Base-by-base conservation (phyloP, 2,329 filamentous ascomycete species). In the Cladosporium sp. region DNA sequence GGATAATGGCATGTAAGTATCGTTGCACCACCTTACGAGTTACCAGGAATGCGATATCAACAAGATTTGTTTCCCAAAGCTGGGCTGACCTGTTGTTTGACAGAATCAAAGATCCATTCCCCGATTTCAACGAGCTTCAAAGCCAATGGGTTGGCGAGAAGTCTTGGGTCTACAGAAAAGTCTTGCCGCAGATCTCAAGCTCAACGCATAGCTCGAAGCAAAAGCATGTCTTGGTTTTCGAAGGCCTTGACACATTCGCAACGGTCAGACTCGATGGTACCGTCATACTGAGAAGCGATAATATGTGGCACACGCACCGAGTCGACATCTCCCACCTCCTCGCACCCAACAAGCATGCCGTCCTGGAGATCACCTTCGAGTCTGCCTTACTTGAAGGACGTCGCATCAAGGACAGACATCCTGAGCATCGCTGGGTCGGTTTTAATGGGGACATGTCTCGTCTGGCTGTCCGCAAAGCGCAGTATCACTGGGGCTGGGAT, bases 181-280 rank as follows among this genome's bases (percentile, higher is more conserved):
- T 64, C 17, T 65, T 79, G 10, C 75, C 75, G 7, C 47, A 65
- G 1, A 47, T 63, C 35, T 57, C 65, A 5, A 47, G 63, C 34
- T 57, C 65, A 5, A 62, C 69, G 25, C 61, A 70, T 37, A 67
- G 70, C 35, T 64, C 70, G 42, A 65, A 68, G 40, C 63, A 63
- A 10, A 72, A 64, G 25, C 70, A 75, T 19, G 77, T 82, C n/a
- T 71, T 87, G 4, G 80, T 83, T 12, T 86, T 87, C 57, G 78
- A 86, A 62, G 84, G 84, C 0, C 77, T 87, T 1, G 84, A 87
- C 65, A 87, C 84, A 0, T 85, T 84, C 61, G 82, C 83, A 0
- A 81, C 76, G 0, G 82, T 86, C 35, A 74, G 64, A 8, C 74
- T 87, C n/a, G 85, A 87, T 63, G 80, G 75, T 8, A 65, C 72